phyloP scores from a whole-genome alignment of 371 early-diverging fungal species.

The Chytridium lagenaria region DNA sequence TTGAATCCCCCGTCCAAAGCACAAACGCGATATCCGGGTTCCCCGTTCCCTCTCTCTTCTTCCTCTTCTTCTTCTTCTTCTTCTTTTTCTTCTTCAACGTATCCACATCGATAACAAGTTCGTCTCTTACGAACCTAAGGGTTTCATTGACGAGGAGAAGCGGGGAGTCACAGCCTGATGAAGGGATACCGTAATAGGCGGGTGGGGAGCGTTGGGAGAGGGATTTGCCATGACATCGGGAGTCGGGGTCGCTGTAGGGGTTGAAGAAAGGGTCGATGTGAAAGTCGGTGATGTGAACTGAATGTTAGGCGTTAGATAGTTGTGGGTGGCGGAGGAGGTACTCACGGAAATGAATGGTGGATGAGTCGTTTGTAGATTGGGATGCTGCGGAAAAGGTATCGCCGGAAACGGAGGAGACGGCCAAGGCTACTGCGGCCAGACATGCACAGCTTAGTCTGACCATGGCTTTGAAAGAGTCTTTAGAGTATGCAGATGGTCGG shows the following conservation, averaged over 20 bases:
- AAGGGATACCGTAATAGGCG: slow-evolving; percentile 28
- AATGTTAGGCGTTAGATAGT: neutral
- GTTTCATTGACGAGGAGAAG: slow-evolving; percentile 30
- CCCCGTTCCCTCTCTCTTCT: neutral
- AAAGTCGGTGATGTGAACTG: slow-evolving; percentile 48
- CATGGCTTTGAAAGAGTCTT: too few relatives aligned
- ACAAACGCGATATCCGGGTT: slow-evolving; percentile 27
- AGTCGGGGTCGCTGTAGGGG: slow-evolving; percentile 20
- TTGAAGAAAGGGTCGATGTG: slow-evolving; percentile 47
- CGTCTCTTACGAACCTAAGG: slow-evolving; percentile 13
- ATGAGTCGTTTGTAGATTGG: neutral
- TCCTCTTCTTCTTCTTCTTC: neutral
- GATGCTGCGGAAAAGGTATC: too few relatives aligned
- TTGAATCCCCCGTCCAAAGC: slow-evolving; percentile 52
- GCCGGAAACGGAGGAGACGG: too few relatives aligned
- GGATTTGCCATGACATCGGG: slow-evolving; percentile 37
- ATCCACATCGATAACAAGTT: neutral
- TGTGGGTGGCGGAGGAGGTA: slow-evolving; percentile 5
- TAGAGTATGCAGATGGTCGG: too few relatives aligned
- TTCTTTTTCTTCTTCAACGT: neutral
- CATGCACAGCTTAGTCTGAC: too few relatives aligned
- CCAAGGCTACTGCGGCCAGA: too few relatives aligned
- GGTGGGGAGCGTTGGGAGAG: neutral
- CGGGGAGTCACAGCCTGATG: slow-evolving; percentile 41
- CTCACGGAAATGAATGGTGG: slow-evolving; percentile 14